Evolutionary conservation across 768 basidiomycete species (phyloP).

Genomic region (Sarcodon aspratus): DNA sequence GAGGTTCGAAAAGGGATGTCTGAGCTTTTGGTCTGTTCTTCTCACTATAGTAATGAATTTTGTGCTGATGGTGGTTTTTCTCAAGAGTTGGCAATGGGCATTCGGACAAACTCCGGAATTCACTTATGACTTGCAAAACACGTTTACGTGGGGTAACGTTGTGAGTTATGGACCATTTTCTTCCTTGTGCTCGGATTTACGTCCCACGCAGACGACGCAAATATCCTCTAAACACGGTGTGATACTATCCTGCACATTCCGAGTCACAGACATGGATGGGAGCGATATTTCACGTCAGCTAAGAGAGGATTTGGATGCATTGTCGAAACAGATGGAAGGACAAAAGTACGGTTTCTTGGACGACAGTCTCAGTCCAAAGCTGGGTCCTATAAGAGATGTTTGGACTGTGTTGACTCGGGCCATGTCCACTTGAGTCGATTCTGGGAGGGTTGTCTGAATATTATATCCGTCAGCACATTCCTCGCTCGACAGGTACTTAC

Average conservation of each 20-base stretch:
- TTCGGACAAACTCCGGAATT: constrained; percentile 95
- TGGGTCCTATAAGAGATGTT: too few species aligned
- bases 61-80: background rate
- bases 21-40: constrained; percentile 53
- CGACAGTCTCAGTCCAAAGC: constrained; percentile 4
- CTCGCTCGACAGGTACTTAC: too few species aligned
- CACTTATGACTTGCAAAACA: constrained; percentile 38
- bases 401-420: too few species aligned
- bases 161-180: constrained; percentile 18
- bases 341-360: constrained; percentile 28
- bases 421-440: too few species aligned
- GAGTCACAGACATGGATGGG: constrained; percentile 5
- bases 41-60: background rate
- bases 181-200: background rate
- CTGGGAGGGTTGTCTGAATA: too few species aligned
- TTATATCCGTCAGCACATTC: too few species aligned
- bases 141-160: constrained; percentile 27
- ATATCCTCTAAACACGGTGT: constrained; percentile 58
- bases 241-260: constrained; percentile 37
- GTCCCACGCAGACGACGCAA: constrained; percentile 26
- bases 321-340: constrained; percentile 19
- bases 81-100: constrained; percentile 87
- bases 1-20: constrained; percentile 60
- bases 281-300: constrained; percentile 1
- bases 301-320: constrained; percentile 9